phyloP scores from a whole-genome alignment of 1,139 yeast species.

The Taphrina flavorubra region DNA sequence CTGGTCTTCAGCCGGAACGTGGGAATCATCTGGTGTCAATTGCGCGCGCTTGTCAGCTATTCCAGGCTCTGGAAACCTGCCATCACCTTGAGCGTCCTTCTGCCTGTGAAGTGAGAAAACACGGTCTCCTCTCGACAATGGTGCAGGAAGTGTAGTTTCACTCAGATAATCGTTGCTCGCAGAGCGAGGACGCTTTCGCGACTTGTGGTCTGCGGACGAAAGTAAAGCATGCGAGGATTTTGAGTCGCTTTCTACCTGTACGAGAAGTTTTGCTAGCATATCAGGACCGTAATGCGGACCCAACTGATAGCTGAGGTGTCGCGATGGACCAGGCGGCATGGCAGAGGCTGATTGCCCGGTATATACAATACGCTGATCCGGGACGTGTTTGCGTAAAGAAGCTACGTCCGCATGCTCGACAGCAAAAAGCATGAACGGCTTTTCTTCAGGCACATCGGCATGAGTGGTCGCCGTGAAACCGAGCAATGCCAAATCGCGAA shows the following conservation, averaged over 20 bases:
- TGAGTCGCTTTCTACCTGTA: not conserved
- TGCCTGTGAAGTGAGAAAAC: too few relatives aligned
- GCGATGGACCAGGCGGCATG: not conserved
- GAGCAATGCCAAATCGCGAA: not conserved
- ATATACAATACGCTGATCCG: not conserved
- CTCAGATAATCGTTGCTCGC: not conserved
- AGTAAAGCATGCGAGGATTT: not conserved
- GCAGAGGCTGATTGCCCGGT: not conserved
- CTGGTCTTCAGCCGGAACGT: not conserved
- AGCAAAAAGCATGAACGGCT: not conserved
- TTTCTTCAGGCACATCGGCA: not conserved
- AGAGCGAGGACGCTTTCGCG: slow-evolving; percentile 9
- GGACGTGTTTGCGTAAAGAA: not conserved
- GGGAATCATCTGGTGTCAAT: too few relatives aligned
- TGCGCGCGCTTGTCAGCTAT: too few relatives aligned
- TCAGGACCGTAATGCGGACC: slow-evolving; percentile 19
- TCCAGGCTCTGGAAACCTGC: too few relatives aligned
- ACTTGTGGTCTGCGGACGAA: not conserved
- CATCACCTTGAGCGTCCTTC: too few relatives aligned
- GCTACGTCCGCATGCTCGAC: not conserved
- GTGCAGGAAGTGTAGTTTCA: not conserved
- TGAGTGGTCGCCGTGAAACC: not conserved
- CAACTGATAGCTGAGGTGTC: slow-evolving; percentile 1
- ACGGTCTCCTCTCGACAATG: not conserved
- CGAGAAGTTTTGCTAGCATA: not conserved